phyloP scores from a whole-genome alignment of 164 flowering plant species.

The Hamamelis virginiana region DNA sequence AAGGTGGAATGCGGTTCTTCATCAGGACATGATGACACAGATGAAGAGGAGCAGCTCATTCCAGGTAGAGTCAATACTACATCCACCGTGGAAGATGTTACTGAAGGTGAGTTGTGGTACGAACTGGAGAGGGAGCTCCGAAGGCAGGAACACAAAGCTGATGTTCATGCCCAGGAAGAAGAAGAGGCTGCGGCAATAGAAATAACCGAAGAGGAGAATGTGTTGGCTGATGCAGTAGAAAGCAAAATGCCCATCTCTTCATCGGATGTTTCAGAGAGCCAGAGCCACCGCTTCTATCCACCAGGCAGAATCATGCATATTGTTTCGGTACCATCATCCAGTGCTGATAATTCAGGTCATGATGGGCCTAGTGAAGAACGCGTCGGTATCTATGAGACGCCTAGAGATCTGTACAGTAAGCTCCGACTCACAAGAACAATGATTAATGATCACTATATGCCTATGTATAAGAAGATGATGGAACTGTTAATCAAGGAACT shows the following conservation, averaged over 20 bases:
- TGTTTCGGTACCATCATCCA: conserved; percentile 37
- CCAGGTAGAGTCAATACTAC: conserved; percentile 26
- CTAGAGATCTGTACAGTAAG: conserved; percentile 80
- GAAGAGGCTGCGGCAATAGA: conserved; percentile 65
- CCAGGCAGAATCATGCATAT: conserved; percentile 95
- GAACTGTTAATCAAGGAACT: conserved; percentile 65
- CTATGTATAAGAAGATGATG: conserved; percentile 90
- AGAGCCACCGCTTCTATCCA: conserved; percentile 68
- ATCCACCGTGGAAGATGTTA: conserved; percentile 51
- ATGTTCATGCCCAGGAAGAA: conserved; percentile 49
- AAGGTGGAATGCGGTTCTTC: conserved; percentile 26
- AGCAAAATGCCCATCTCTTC: conserved; percentile 29
- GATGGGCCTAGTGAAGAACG: conserved; percentile 36
- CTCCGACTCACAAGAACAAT: conserved; percentile 82
- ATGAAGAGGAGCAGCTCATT: conserved; percentile 59
- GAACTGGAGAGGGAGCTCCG: conserved; percentile 83
- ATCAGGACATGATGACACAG: conserved; percentile 45
- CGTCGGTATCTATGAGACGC: conserved; percentile 74
- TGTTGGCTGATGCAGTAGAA: conserved; percentile 46
- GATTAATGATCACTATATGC: conserved; percentile 97
- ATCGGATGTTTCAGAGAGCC: conserved; percentile 50
- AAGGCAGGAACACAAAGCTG: conserved; percentile 41
- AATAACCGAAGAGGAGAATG: conserved; percentile 65
- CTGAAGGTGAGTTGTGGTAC: conserved; percentile 79
- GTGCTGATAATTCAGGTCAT: conserved; percentile 20